Percentiles rank a stretch among this genome's conserved stretches.
Evolutionary conservation across 2,329 filamentous ascomycete species (phyloP).

Genomic region (Didymella segeticola): DNA sequence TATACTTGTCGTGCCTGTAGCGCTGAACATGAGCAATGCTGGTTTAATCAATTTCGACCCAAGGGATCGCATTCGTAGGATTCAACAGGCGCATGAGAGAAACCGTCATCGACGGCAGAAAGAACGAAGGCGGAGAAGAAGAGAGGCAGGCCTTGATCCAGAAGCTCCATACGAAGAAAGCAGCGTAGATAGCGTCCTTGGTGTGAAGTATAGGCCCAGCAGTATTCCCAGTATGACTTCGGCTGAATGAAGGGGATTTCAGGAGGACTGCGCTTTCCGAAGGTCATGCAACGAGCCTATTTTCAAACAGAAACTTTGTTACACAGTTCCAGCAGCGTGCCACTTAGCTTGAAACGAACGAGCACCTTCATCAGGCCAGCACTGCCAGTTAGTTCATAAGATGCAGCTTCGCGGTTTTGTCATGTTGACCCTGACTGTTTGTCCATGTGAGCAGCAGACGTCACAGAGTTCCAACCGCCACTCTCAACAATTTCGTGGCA

Average conservation of each 20-base stretch:
- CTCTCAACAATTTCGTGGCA: constrained; percentile 7
- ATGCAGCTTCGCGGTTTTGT: not conserved
- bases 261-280: too few species aligned
- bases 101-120: too few species aligned
- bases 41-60: too few species aligned
- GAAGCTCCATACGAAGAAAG: not conserved
- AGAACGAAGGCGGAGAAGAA: not conserved
- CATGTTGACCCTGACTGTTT: not conserved
- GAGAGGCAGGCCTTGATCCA: not conserved
- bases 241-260: too few species aligned
- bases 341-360: too few species aligned
- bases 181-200: not conserved
- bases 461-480: constrained; percentile 1
- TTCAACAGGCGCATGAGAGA: not conserved
- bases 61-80: not conserved
- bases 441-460: constrained; percentile 11
- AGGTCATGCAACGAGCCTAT: too few species aligned
- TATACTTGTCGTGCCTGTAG: not conserved
- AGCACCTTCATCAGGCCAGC: not conserved
- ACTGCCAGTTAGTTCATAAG: not conserved
- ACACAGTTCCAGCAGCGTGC: too few species aligned
- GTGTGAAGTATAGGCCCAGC: not conserved
- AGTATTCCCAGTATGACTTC: too few species aligned
- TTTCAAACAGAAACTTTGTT: too few species aligned
- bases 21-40: not conserved